Evolutionary conservation across 805 yeast species (phyloP), one percentile per base, ranked within the genome.

Genomic region (Brettanomyces sp.): DNA sequence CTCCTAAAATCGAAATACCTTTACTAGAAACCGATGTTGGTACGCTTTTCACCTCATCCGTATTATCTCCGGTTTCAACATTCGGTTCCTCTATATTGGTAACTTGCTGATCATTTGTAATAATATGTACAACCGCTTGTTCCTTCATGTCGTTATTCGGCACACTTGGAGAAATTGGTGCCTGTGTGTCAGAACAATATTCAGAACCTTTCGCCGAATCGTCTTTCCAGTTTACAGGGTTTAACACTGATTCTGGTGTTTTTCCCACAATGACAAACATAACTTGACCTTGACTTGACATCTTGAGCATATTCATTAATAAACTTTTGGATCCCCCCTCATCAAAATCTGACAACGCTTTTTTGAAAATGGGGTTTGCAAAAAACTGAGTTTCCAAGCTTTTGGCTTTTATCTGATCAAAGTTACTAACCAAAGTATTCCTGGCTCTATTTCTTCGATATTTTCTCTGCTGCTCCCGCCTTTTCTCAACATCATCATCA

Each of bases 311-410:
- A 52, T 77, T 77, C 47, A 73, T 60, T 23, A 77, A 59, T 42
- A 77, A 59, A 49, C 78, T 70, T 51, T 74, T 74, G 18, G 81
- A 77, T 1, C 82, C 82, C n/a, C 81, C 82, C 61, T 77, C 81
- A 57, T 77, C 82, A 50, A 77, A 77, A 43, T 74, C 79, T 0
- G 81, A 69, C 45, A 77, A 60, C 0, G 80, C 79, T 49, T 74
- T 63, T 51, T 74, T 76, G 56, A 77, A 77, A n/a, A 77, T 66
- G 1, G 82, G 82, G 53, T 77, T 80, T 14, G 74, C 70, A 4
- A 71, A 66, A 2, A 74, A 55, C 51, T 76, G 79, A 50, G 65
- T 74, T 40, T 75, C 80, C 22, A 71, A 57, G 46, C 74, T 72
- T 50, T 72, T 74, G 44, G 70, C 55, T 42, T 60, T 56, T 23